Evolutionary conservation across 2,329 filamentous ascomycete genomes (phyloP).

Genomic region (Penicillium sclerotigenum): DNA sequence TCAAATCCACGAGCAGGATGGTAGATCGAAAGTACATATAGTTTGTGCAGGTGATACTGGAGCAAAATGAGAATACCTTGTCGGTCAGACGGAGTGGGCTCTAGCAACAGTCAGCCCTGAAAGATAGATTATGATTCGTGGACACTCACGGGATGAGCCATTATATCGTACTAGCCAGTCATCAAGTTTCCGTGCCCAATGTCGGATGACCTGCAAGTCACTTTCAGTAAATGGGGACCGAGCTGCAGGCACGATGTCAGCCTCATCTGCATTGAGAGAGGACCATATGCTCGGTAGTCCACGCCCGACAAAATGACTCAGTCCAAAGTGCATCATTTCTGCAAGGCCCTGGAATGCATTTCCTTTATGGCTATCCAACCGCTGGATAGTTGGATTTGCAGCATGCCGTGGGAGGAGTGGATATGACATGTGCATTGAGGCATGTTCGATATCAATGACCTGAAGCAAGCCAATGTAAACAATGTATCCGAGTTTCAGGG

Average conservation of each 20-base stretch:
- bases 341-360: constrained; percentile 28
- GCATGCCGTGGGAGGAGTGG: constrained; percentile 28
- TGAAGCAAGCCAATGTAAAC: constrained; percentile 6
- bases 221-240: constrained; percentile 25
- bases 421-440: constrained; percentile 33
- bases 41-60: constrained; percentile 33
- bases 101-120: constrained; percentile 2
- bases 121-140: background rate
- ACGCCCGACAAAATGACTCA: constrained; percentile 31
- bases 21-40: constrained; percentile 33
- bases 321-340: constrained; percentile 32
- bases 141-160: constrained; percentile 25
- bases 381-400: constrained; percentile 18
- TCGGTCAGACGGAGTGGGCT: constrained; percentile 28
- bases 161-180: constrained; percentile 32
- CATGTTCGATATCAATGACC: constrained; percentile 32
- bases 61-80: constrained; percentile 31
- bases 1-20: constrained; percentile 31
- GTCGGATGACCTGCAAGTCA: constrained; percentile 28
- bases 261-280: constrained; percentile 22
- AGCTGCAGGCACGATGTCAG: constrained; percentile 7
- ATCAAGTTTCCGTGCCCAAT: constrained; percentile 29
- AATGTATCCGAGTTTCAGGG: background rate
- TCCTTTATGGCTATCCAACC: constrained; percentile 20
- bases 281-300: constrained; percentile 31